Evolutionary conservation across 176 grass and related monocot species (phyloP).

Genomic region (Pontederia crassipes): DNA sequence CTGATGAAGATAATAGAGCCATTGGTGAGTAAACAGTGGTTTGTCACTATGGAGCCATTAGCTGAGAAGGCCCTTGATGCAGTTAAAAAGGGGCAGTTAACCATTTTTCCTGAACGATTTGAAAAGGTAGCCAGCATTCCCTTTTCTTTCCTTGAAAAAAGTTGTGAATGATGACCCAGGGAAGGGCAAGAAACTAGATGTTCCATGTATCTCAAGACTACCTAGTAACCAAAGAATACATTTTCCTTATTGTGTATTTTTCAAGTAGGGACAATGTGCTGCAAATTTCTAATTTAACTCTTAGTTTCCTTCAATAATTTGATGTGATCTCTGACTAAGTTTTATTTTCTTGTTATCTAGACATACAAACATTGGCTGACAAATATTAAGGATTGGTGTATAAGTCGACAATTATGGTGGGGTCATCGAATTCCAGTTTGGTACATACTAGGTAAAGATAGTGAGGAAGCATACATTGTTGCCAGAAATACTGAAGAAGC

Average conservation of each 20-base stretch:
- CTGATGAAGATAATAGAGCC: constrained; percentile 72
- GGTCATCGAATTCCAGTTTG: constrained; percentile 96
- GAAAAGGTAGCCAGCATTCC: constrained; percentile 52
- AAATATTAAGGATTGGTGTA: constrained; percentile 99
- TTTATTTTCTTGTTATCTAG: constrained; percentile 6
- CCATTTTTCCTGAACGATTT: constrained; percentile 96
- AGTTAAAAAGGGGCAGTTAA: constrained; percentile 73
- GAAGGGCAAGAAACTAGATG: too few relatives aligned
- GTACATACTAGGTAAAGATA: constrained; percentile 90
- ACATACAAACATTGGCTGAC: constrained; percentile 99
- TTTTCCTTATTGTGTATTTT: too few relatives aligned
- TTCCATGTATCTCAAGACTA: too few relatives aligned
- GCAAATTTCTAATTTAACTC: too few relatives aligned
- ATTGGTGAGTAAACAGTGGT: constrained; percentile 98
- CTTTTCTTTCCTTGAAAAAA: background rate
- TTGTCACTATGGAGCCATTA: constrained; percentile 94
- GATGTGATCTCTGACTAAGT: constrained; percentile 12
- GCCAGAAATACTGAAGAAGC: constrained; percentile 69
- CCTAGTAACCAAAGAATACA: too few relatives aligned
- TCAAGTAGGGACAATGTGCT: too few relatives aligned
- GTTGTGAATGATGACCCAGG: background rate
- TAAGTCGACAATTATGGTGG: constrained; percentile 99
- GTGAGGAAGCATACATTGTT: constrained; percentile 92
- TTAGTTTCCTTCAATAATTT: background rate
- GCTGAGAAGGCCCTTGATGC: constrained; percentile 83